A percentile compares a stretch with the other conserved stretches of the same genome.
Evolutionary conservation across 805 yeast species (phyloP).

Genomic region (Zygosaccharomyces siamensis): DNA sequence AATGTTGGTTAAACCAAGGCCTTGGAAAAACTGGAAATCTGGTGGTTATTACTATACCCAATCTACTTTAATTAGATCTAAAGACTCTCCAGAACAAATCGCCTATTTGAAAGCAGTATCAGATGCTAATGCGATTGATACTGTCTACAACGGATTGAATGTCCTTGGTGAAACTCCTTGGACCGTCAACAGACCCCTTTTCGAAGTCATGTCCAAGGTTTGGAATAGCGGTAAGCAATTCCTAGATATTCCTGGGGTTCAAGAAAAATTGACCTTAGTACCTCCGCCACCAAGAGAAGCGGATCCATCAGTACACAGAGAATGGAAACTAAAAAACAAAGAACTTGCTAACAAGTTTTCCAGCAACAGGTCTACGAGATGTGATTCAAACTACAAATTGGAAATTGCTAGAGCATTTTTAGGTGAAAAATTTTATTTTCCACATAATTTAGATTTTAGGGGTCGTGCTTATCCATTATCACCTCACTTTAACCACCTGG

Average conservation of each 20-base stretch:
- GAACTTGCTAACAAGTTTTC: slow-evolving; percentile 55
- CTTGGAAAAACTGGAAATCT: slow-evolving; percentile 75
- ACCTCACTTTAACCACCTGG: slow-evolving; percentile 76
- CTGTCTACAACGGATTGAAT: slow-evolving; percentile 75
- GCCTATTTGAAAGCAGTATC: slow-evolving; percentile 88
- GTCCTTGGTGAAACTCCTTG: slow-evolving; percentile 85
- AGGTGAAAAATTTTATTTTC: slow-evolving; percentile 74
- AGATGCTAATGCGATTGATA: slow-evolving; percentile 55
- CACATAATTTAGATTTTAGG: slow-evolving; percentile 76
- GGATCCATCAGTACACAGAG: slow-evolving; percentile 66
- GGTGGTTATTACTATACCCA: slow-evolving; percentile 81
- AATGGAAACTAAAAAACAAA: slow-evolving; percentile 62
- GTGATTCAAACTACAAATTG: slow-evolving; percentile 87
- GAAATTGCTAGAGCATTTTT: slow-evolving; percentile 92
- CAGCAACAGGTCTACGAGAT: slow-evolving; percentile 75
- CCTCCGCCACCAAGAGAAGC: slow-evolving; percentile 57
- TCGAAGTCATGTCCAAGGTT: slow-evolving; percentile 61
- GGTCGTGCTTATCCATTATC: slow-evolving; percentile 82
- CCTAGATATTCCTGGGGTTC: slow-evolving; percentile 64
- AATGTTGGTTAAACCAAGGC: slow-evolving; percentile 85
- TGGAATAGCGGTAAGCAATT: slow-evolving; percentile 85
- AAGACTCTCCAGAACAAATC: slow-evolving; percentile 80
- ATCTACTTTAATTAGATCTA: slow-evolving; percentile 64
- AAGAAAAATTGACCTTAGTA: slow-evolving; percentile 46
- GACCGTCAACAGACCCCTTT: slow-evolving; percentile 77